These are phyloP conservation scores for Boletus calvinii DNA, from an alignment of 1,284 basidiomycete species.

Conservation along the genomic window DNA sequence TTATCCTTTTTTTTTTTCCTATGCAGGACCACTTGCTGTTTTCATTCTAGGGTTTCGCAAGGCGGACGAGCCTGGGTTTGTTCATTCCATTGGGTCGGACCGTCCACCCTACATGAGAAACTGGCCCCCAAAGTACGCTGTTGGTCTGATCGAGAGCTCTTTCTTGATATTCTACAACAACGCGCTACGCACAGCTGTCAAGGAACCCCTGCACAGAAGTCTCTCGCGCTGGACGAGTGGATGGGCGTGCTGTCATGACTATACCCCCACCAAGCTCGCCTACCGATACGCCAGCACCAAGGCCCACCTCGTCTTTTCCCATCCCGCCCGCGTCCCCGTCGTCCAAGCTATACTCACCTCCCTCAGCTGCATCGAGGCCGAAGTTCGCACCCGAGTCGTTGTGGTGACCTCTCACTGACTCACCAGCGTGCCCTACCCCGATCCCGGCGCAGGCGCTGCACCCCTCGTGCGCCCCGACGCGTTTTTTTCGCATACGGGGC, in stretches of 20 bases:
- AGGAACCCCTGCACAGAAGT: too few relatives aligned
- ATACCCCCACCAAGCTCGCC: slow-evolving; percentile 44
- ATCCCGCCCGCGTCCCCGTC: slow-evolving; percentile 49
- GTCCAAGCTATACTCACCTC: slow-evolving; percentile 45
- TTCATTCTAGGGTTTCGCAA: background rate
- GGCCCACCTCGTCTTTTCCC: slow-evolving; percentile 53
- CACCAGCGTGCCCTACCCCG: too few relatives aligned
- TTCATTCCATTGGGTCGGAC: background rate
- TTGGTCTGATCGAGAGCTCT: background rate
- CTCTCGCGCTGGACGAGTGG: background rate
- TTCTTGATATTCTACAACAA: slow-evolving; percentile 26
- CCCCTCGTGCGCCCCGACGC: slow-evolving; percentile 40
- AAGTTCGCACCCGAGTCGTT: slow-evolving; percentile 48
- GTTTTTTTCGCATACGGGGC: slow-evolving; percentile 44
- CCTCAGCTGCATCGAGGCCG: slow-evolving; percentile 38
- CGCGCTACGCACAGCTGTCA: slow-evolving; percentile 41
- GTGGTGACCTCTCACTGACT: slow-evolving; percentile 42
- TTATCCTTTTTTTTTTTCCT: too few relatives aligned
- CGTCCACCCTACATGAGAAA: background rate
- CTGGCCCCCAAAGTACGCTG: background rate
- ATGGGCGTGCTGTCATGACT: slow-evolving; percentile 25
- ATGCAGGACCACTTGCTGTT: background rate
- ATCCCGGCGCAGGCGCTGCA: slow-evolving; percentile 34
- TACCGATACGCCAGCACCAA: slow-evolving; percentile 55
- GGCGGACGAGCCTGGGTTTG: background rate